phyloP scores from a whole-genome alignment of 306 rosid genomes.

The Trifolium fragiferum region DNA sequence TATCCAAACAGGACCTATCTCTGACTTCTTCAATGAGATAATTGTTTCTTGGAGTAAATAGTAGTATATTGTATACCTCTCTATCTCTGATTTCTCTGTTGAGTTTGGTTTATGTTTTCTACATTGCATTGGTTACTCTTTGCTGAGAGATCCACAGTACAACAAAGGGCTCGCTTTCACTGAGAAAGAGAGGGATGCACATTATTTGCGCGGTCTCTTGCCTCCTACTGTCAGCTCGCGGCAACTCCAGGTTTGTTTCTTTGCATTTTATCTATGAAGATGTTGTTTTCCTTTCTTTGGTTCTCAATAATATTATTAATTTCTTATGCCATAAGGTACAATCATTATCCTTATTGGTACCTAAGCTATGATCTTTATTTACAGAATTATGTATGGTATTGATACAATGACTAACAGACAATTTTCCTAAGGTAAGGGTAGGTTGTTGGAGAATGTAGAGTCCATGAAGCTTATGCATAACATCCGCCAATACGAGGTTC shows the following conservation, averaged over 20 bases:
- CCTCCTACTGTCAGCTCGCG: conserved; percentile 75
- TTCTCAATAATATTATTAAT: not conserved
- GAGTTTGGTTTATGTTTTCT: conserved; percentile 24
- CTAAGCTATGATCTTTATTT: no score
- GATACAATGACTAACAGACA: no score
- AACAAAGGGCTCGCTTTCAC: conserved; percentile 94
- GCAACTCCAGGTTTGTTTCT: conserved; percentile 82
- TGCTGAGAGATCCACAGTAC: conserved; percentile 96
- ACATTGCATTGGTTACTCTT: conserved; percentile 88
- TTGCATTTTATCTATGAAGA: not conserved
- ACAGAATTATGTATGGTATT: no score
- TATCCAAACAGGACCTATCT: no score
- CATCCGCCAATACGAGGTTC: conserved; percentile 80
- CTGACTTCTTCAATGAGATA: not conserved
- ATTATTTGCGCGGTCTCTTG: conserved; percentile 92
- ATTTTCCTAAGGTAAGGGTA: no score
- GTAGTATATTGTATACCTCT: not conserved
- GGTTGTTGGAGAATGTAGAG: no score
- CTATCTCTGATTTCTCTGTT: not conserved
- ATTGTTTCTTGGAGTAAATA: not conserved
- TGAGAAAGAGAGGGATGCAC: conserved; percentile 91
- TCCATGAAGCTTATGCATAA: conserved; percentile 65
- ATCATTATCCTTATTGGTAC: no score
- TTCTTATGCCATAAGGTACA: no score
- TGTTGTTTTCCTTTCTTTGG: not conserved